Conservation (phyloP, 2,329 filamentous ascomycete genomes). For the Colletotrichum godetiae region DNA sequence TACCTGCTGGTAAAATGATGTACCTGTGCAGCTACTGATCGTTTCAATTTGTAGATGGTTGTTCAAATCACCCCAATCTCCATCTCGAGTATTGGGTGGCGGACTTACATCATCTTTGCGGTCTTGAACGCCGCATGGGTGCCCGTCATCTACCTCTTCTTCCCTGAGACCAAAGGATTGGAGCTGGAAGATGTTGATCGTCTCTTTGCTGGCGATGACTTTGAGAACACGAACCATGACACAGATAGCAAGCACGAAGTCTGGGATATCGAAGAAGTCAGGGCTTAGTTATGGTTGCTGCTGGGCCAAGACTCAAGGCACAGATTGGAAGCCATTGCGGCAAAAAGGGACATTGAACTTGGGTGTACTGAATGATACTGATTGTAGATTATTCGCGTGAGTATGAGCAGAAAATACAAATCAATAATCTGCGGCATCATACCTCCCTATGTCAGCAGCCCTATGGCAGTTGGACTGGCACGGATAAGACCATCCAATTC, state of each 20-base stretch:
- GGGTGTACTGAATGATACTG: too few species aligned
- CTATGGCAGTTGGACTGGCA: too few species aligned
- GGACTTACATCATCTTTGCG: constrained; percentile 44
- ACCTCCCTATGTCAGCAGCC: too few species aligned
- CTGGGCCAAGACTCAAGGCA: neutral
- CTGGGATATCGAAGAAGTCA: constrained; percentile 24
- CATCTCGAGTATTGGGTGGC: constrained; percentile 31
- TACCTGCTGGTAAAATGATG: neutral
- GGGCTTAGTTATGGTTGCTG: neutral
- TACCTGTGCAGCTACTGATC: neutral
- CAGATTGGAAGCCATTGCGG: neutral
- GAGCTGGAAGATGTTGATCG: constrained; percentile 55
- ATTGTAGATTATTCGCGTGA: too few species aligned
- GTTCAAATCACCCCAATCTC: constrained; percentile 36
- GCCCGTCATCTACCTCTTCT: constrained; percentile 46
- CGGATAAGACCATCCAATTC: too few species aligned
- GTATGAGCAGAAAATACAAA: too few species aligned
- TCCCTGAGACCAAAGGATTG: constrained; percentile 46
- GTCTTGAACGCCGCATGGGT: constrained; percentile 43
- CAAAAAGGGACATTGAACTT: too few species aligned
- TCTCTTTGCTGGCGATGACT: constrained; percentile 33
- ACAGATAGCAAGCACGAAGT: constrained; percentile 2
- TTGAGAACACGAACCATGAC: constrained; percentile 37
- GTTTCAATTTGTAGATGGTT: constrained; percentile 15
- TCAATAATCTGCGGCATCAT: too few species aligned